A percentile compares a stretch with the other conserved stretches of the same genome.
These are phyloP conservation scores for Ascochyta rabiei DNA, from an alignment of 2,329 filamentous ascomycete genomes.

Conservation along the genomic window DNA sequence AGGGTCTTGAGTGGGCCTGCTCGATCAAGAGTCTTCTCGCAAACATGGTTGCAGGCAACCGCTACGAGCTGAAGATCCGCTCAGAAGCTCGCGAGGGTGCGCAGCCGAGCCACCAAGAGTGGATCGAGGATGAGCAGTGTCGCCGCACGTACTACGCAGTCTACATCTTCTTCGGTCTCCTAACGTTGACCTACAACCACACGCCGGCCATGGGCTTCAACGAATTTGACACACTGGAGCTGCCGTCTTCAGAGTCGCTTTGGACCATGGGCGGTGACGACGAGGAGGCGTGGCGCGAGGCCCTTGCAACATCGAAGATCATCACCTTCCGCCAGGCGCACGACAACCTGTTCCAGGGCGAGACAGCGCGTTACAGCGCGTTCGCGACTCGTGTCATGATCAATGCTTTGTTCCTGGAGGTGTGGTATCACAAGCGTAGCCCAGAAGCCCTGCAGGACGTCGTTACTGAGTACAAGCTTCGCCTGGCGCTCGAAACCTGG, in stretches of 20 bases:
- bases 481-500: conserved; percentile 97
- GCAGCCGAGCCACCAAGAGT: conserved; percentile 80
- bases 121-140: conserved; percentile 97
- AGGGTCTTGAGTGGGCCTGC: conserved; percentile 97
- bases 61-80: conserved; percentile 93
- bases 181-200: conserved; percentile 96
- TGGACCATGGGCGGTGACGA: conserved; percentile 87
- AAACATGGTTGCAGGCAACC: conserved; percentile 98
- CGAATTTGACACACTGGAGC: conserved; percentile 90
- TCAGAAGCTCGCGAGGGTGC: conserved; percentile 82
- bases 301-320: conserved; percentile 70
- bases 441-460: conserved; percentile 97
- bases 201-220: conserved; percentile 98
- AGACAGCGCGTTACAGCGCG: conserved; percentile 88
- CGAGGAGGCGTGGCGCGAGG: conserved; percentile 83
- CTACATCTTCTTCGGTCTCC: conserved; percentile 96
- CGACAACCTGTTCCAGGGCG: conserved; percentile 93
- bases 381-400: conserved; percentile 98
- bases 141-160: conserved; percentile 97
- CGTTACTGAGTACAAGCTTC: conserved; percentile 96
- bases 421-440: conserved; percentile 98
- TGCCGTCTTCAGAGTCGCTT: conserved; percentile 90
- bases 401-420: conserved; percentile 96
- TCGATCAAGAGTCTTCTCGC: conserved; percentile 97
- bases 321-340: conserved; percentile 94